These are phyloP conservation scores for Cerrena zonata DNA, from an alignment of 1,284 basidiomycete genomes.

Conservation along the genomic window DNA sequence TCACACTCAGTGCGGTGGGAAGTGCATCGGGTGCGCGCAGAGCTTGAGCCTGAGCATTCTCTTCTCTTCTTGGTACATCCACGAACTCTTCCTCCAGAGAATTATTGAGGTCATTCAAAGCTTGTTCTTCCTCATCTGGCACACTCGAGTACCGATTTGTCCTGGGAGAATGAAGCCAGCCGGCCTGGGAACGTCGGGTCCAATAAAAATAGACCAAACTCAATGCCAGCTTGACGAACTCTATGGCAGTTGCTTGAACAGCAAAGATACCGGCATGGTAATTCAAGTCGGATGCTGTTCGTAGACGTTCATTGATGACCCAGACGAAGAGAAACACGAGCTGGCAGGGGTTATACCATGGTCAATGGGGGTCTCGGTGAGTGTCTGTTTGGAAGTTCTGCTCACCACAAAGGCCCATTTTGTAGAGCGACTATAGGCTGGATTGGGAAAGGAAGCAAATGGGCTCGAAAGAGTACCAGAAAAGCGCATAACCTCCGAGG, in stretches of 20 bases:
- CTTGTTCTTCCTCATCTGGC: constrained; percentile 6
- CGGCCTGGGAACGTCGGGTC: constrained; percentile 4
- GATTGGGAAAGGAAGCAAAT: neutral
- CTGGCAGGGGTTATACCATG: neutral
- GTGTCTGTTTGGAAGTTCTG: too few relatives aligned
- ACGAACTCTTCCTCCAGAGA: neutral
- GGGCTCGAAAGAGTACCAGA: neutral
- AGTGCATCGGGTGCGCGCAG: neutral
- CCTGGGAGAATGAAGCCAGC: neutral
- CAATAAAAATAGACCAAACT: constrained; percentile 9
- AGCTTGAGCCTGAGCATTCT: neutral
- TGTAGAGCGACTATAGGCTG: neutral
- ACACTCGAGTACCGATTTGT: neutral
- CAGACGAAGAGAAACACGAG: neutral
- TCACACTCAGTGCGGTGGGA: neutral
- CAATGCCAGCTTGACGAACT: constrained; percentile 16
- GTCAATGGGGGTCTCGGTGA: too few relatives aligned
- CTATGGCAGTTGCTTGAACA: constrained; percentile 6
- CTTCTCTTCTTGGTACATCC: neutral
- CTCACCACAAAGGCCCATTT: neutral
- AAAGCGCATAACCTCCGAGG: neutral
- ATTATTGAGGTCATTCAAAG: constrained; percentile 4
- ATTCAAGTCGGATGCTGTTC: neutral
- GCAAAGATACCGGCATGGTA: neutral
- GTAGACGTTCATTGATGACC: constrained; percentile 5